Evolutionary conservation across 441 rosid genomes (phyloP), one percentile per base, ranked within the genome.

Genomic region (Syzygium syzygioides): DNA sequence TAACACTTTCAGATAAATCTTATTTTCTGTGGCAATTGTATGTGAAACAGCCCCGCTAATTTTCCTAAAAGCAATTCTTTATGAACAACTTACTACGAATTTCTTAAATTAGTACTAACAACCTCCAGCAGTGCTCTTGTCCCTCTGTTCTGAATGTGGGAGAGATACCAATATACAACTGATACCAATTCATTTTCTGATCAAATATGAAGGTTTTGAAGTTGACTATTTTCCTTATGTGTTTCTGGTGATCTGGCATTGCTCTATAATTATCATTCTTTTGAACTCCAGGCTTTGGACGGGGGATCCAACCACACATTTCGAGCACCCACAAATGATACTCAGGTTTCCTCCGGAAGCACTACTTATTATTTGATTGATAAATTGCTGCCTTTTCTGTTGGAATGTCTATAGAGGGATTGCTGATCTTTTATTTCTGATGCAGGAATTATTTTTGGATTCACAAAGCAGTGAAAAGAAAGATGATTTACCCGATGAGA

Each of bases 391-490:
- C 83, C 55, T 50, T 45, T 89, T 91, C 79, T 28, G 6, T 32
- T 57, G 32, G 84, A 62, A 79, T 87, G 68, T 50, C n/a, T 68
- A 25, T 79, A 23, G 57, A 60, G 55, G 32, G 59, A 55, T 85
- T 62, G 87, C 84, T 89, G 18, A 60, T 89, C 87, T 37, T 86
- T 52, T 19, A 64, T 86, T 86, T 89, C 60, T 91, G 79, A 86
- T 92, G 87, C 87, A 96, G 99, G 96, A 94, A 91, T 88, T 95
- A 79, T 90, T 92, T 84, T 90, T 93, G 88, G 93, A 89, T 91
- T 93, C 93, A 23, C 95, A 94, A 93, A 91, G 89, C 50, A 91
- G 91, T 86, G 92, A 90, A 90, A 90, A 91, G 53, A 92, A 92
- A 90, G 95, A 93, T 89, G 94, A 94, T 79, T 84, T 88, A 60